Evolutionary conservation across 2,329 filamentous ascomycete genomes (phyloP).

Genomic region (Ophiostoma sp.): DNA sequence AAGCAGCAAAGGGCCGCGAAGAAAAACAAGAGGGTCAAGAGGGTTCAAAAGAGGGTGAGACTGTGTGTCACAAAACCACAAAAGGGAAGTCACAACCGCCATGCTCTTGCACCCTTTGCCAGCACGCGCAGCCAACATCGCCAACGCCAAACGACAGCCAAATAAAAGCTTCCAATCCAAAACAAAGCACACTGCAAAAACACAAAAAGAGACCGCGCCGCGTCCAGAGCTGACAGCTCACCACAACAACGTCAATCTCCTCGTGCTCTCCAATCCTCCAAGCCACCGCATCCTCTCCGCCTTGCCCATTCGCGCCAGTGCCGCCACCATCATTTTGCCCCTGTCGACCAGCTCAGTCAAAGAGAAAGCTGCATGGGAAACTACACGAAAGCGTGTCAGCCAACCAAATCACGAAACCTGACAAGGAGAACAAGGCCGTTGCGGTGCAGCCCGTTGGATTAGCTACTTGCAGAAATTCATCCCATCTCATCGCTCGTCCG

Average conservation of each 20-base stretch:
- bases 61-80: not conserved
- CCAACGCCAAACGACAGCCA: slow-evolving; percentile 3
- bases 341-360: not conserved
- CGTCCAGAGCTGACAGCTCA: slow-evolving; percentile 10
- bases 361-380: not conserved
- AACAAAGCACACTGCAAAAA: not conserved
- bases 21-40: not conserved
- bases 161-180: not conserved
- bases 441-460: slow-evolving; percentile 9
- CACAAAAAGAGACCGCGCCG: not conserved
- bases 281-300: not conserved
- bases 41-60: not conserved
- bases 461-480: slow-evolving; percentile 11
- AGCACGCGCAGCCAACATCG: slow-evolving; percentile 5
- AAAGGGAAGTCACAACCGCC: not conserved
- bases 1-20: not conserved
- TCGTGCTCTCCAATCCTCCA: not conserved
- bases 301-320: slow-evolving; percentile 9
- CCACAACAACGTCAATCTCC: not conserved
- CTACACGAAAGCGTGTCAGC: slow-evolving; percentile 1
- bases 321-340: not conserved
- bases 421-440: not conserved
- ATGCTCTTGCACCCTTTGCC: not conserved
- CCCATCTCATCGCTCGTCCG: slow-evolving; percentile 11
- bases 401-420: slow-evolving; percentile 25